Evolutionary conservation across 2,329 filamentous ascomycete genomes (phyloP).

Genomic region (Clonostachys sp.): DNA sequence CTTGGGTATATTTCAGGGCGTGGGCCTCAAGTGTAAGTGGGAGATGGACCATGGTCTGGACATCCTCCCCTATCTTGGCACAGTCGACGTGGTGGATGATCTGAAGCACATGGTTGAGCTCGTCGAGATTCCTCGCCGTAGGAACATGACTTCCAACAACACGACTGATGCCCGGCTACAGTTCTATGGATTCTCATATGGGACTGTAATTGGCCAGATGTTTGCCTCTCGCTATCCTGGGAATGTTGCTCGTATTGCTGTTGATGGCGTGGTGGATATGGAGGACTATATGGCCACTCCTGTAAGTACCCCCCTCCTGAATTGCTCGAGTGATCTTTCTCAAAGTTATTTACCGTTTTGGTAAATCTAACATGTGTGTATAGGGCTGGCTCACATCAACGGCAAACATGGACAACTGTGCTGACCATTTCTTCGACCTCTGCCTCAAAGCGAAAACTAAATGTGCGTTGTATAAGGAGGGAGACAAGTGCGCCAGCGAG

Average conservation of each 20-base stretch:
- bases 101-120: conserved; percentile 36
- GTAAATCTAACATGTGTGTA: neutral
- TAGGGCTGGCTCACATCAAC: conserved; percentile 26
- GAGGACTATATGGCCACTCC: conserved; percentile 24
- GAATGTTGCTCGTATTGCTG: conserved; percentile 31
- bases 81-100: conserved; percentile 31
- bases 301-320: no score
- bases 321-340: no score
- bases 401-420: conserved; percentile 26
- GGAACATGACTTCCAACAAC: neutral
- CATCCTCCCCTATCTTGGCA: conserved; percentile 19
- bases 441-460: conserved; percentile 22
- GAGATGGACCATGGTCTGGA: neutral
- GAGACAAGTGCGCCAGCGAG: conserved; percentile 5
- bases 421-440: conserved; percentile 23
- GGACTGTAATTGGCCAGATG: conserved; percentile 24
- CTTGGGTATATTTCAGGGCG: neutral
- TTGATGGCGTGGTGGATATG: conserved; percentile 29
- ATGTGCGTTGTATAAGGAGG: conserved; percentile 20
- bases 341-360: no score
- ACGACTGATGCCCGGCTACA: conserved; percentile 20
- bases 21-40: neutral
- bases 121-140: conserved; percentile 20
- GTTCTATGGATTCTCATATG: conserved; percentile 48
- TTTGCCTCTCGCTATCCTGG: conserved; percentile 27